Evolutionary conservation across 2,329 filamentous ascomycete genomes (phyloP).

Genomic region (Cladosporium sp.): DNA sequence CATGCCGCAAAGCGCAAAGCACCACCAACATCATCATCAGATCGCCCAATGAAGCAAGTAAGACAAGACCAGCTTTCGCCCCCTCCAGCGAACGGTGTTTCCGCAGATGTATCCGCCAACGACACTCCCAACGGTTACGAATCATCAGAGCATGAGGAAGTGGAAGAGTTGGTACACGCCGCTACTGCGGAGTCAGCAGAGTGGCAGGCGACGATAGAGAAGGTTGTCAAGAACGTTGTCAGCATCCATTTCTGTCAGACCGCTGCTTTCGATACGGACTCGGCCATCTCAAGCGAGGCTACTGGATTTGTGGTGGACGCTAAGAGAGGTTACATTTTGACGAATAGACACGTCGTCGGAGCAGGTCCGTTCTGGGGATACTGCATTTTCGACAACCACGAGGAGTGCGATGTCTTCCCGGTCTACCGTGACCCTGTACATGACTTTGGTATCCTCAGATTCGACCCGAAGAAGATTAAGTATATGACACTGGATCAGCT

Average conservation of each 20-base stretch:
- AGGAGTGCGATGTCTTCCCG: constrained; percentile 88
- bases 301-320: constrained; percentile 98
- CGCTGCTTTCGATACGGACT: constrained; percentile 95
- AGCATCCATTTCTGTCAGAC: constrained; percentile 99
- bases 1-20: constrained; percentile 33
- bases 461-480: constrained; percentile 92
- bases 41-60: constrained; percentile 33
- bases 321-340: constrained; percentile 66
- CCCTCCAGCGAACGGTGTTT: constrained; percentile 25
- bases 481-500: constrained; percentile 89
- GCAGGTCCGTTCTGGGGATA: constrained; percentile 97
- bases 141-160: constrained; percentile 38
- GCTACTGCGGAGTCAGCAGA: constrained; percentile 64
- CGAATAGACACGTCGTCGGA: constrained; percentile 76
- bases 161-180: constrained; percentile 43
- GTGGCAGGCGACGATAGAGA: constrained; percentile 94
- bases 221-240: constrained; percentile 89
- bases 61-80: constrained; percentile 23
- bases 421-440: constrained; percentile 98
- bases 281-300: constrained; percentile 87
- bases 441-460: constrained; percentile 95
- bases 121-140: constrained; percentile 32
- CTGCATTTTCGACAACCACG: constrained; percentile 97
- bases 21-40: constrained; percentile 27
- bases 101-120: constrained; percentile 21